Base-by-base conservation (phyloP, 208 protist genomes). In the Lotmaria passim region DNA sequence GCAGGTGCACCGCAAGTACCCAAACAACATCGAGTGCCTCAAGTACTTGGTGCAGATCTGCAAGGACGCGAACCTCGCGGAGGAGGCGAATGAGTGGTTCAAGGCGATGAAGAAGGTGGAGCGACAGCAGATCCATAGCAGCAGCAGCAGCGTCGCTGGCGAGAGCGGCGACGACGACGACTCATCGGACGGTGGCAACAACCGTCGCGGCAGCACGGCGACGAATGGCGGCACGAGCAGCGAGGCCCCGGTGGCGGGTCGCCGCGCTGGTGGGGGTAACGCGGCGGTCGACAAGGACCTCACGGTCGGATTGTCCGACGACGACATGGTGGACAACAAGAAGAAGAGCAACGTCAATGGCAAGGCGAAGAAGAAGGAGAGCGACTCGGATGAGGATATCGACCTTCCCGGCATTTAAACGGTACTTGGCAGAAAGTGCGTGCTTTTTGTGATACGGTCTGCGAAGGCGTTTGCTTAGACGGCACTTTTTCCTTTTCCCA, bases 11-110 rank as follows among this genome's bases (percentile, higher is more conserved):
- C 73, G 73, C 46, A 88, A 95, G 67, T 86, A 98, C 75, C 96
- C 97, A 1, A 91, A 97, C 56, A 98, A 98, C 79, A 73, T 97
- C 58, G 97, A 99, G 79, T 98, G 97, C 79, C 82, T 98, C 53
- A 85, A 86, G 48, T 98, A 98, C 76, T 83, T 98, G n/a, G 86
- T 97, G 41, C 91, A 98, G 68, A 81, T 98, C 31, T 98, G 95
- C 81, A 97, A 94, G 71, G 94, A 98, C 50, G 75, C 76, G 21
- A 89, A 90, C 24, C 79, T 97, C 26, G 75, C 78, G 34, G 94
- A 98, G 34, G 92, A 98, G 80, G 93, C 93, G 15, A 93, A 95
- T 69, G 90, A 94, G 73, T 98, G 92, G 86, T 90, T 91, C 70
- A 91, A 91, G 76, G 60, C 83, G 58, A 79, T 94, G 71, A 95